These are phyloP conservation scores for Barnettozyma vustinii DNA, from an alignment of 805 yeast species.

Conservation along the genomic window DNA sequence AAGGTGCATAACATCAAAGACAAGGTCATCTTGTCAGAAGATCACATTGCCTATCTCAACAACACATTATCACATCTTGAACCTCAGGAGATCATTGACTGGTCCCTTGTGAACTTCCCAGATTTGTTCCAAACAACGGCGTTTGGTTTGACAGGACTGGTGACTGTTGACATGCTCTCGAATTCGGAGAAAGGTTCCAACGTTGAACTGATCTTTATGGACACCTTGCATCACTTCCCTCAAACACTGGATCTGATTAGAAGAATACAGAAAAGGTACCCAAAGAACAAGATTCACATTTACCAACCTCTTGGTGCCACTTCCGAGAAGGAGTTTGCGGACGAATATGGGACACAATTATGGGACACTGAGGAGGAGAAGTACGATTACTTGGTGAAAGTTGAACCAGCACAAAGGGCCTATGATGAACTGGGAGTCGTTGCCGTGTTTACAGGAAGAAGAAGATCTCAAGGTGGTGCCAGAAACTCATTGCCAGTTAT, in stretches of 20 bases:
- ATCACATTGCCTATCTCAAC: slow-evolving; percentile 65
- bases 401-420: slow-evolving; percentile 87
- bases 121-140: slow-evolving; percentile 87
- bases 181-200: slow-evolving; percentile 40
- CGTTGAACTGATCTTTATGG: slow-evolving; percentile 77
- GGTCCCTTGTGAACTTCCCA: slow-evolving; percentile 85
- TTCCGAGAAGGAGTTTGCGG: slow-evolving; percentile 58
- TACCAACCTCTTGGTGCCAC: slow-evolving; percentile 58
- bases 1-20: slow-evolving; percentile 24
- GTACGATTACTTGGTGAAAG: slow-evolving; percentile 85
- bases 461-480: slow-evolving; percentile 86
- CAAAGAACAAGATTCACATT: slow-evolving; percentile 49
- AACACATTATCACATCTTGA: slow-evolving; percentile 42
- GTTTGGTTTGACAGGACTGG: slow-evolving; percentile 89
- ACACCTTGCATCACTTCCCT: slow-evolving; percentile 91
- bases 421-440: slow-evolving; percentile 65
- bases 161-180: slow-evolving; percentile 76
- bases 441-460: slow-evolving; percentile 89
- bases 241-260: slow-evolving; percentile 78
- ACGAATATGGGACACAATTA: slow-evolving; percentile 63
- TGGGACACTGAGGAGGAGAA: slow-evolving; percentile 81
- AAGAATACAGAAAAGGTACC: slow-evolving; percentile 51
- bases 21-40: slow-evolving; percentile 35
- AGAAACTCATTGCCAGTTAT: slow-evolving; percentile 66
- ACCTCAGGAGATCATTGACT: slow-evolving; percentile 70